Evolutionary conservation across 2,329 filamentous ascomycete genomes (phyloP), one percentile per base, ranked within the genome.

Genomic region (Teratosphaeria gauchensis): DNA sequence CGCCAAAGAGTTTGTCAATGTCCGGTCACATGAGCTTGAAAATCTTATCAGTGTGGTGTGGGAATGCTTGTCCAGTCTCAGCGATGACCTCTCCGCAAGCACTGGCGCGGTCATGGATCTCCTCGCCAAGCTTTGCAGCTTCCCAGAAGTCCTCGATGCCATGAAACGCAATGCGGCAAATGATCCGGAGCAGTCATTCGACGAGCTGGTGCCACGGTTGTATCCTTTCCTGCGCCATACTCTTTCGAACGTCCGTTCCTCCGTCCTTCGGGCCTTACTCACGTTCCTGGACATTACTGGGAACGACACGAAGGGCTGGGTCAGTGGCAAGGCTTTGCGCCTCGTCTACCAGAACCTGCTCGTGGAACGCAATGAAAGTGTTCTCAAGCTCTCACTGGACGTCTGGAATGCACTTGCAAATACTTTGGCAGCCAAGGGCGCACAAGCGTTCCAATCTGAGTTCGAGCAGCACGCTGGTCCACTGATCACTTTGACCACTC

Each of bases 31-130:
- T 35, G 86, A 90, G 51, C 80, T 99, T 33, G 86, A 92, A 62
- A 81, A 83, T 32, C 83, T 99, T 46, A 95, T 96, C 73, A 87
- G 89, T 69, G 95, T 97, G 60, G 92, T 99, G 31, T 99, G 94
- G 94, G 89, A 95, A 69, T 97, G 94, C 76, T 79, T 99, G 28
- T 95, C 92, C 3, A 95, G 95, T 71, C 79, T 99, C n/a, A 92
- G 92, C 64, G 94, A 99, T 71, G 94, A 99, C 70, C 80, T 99
- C 19, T 97, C 92, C 72, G 94, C 94, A 3, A 97, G 94, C 72
- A 99, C 95, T 9, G 94, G 94, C 54, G 95, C 91, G 58, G 95
- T 99, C 57, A 99, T 99, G 95, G 95, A 99, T 72, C 82, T 99
- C 48, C 81, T 99, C 19, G 94, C 95, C 14, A 97, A 94, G 61